Base-by-base conservation (phyloP, 768 basidiomycete genomes). In the Symmetrospora coprosmae region DNA sequence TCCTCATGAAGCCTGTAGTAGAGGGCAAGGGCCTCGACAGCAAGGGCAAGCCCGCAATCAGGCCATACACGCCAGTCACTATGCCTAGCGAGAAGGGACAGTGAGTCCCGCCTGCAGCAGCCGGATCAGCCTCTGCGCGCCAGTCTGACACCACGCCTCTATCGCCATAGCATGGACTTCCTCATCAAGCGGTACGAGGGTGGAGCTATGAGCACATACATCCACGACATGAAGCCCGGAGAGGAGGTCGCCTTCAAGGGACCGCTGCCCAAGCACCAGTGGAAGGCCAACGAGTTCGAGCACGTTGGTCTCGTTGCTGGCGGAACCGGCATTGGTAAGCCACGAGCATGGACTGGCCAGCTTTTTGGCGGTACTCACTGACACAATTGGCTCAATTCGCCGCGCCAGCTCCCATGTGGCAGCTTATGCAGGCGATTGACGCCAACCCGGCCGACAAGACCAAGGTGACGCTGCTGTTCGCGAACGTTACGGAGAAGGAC, bases 31-130 rank as follows among this genome's bases (percentile, higher is more conserved):
- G 83, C 83, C 71, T 70, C 27, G 65, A 66, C 61, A 64, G 64
- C 63, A 87, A 89, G 69, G 91, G 88, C 64, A 88, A 87, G 66
- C 86, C 87, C 50, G 80, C 90, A 73, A 78, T 84, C 65, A 80
- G 89, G 53, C 87, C 94, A 0, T 99, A 99, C 74, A 99, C 94
- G 3, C 89, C 94, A 51, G 80, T 88, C 65, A 90, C 90, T 21
- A 74, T 80, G 0, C 79, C 86, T 7, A 43, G 65, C 51, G 50
- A 58, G 16, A 59, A 65, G 51, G 68, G 65, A 46, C 55, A 58
- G 55, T 49, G 64, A 62, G 64, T 60, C n/a, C 23, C 17, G 4
- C 17, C 41, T 33, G 3, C 30, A 13, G 25, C 14, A 19, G 25
- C 34, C 31, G 17, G 25, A 6, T 3, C n/a, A 37, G 25, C 19